Evolutionary conservation across 805 yeast genomes (phyloP).

Genomic region (Pichia exigua): DNA sequence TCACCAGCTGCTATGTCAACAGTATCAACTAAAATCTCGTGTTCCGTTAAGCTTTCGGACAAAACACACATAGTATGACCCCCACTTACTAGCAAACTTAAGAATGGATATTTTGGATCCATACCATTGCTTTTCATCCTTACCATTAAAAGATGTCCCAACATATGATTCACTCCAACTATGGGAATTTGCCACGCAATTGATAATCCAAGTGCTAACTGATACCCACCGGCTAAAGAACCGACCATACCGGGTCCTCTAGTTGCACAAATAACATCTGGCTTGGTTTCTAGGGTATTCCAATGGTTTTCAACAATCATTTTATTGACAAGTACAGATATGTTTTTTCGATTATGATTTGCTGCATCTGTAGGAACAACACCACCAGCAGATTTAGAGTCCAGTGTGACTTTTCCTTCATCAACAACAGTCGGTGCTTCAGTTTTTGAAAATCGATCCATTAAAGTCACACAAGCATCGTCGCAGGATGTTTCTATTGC

Average conservation of each 20-base stretch:
- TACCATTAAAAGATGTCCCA: conserved; percentile 78
- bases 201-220: conserved; percentile 77
- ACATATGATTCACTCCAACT: conserved; percentile 93
- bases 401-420: conserved; percentile 57
- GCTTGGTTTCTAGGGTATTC: conserved; percentile 27
- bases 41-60: conserved; percentile 52
- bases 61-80: conserved; percentile 90
- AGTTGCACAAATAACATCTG: conserved; percentile 81
- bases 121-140: conserved; percentile 38
- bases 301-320: conserved; percentile 35
- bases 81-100: conserved; percentile 79
- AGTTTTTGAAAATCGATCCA: conserved; percentile 38
- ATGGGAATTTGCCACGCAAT: conserved; percentile 72
- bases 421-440: conserved; percentile 43
- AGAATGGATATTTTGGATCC: conserved; percentile 53
- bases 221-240: conserved; percentile 72
- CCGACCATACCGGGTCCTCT: conserved; percentile 98
- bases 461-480: conserved; percentile 81
- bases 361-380: conserved; percentile 83
- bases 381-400: conserved; percentile 68
- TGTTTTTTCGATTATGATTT: conserved; percentile 57
- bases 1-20: conserved; percentile 91
- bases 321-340: conserved; percentile 44
- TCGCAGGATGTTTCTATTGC: conserved; percentile 94
- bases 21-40: conserved; percentile 67